Conservation (phyloP, 148 eudicot genomes). For the Rhododendron mucronatum region DNA sequence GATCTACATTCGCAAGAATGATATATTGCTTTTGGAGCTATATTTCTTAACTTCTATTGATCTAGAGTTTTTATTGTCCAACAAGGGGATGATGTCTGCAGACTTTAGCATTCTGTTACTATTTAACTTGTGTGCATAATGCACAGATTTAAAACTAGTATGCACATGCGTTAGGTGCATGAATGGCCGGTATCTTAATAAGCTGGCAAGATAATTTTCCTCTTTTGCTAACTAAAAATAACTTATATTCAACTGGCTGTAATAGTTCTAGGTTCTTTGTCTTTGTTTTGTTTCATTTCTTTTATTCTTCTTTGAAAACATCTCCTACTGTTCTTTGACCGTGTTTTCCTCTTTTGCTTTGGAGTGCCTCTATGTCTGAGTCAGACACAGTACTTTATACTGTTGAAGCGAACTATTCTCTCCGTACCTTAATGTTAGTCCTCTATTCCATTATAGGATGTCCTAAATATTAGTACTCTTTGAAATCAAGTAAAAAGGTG, state of each 20-base stretch:
- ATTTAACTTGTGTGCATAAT: not conserved
- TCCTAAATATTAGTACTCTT: too few relatives aligned
- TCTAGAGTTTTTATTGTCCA: not conserved
- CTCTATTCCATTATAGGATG: too few relatives aligned
- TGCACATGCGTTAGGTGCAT: too few relatives aligned
- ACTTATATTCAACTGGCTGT: not conserved
- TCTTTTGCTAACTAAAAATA: not conserved
- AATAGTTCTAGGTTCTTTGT: not conserved
- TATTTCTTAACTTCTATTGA: not conserved
- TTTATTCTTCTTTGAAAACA: not conserved
- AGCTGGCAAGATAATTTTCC: not conserved
- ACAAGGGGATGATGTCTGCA: not conserved
- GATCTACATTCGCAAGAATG: not conserved
- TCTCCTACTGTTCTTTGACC: not conserved
- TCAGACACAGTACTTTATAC: not conserved
- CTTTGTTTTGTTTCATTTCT: not conserved
- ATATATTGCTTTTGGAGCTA: not conserved
- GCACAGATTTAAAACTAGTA: not conserved
- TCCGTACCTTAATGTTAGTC: too few relatives aligned
- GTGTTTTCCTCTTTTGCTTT: not conserved
- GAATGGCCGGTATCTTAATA: not conserved
- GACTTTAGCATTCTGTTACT: not conserved
- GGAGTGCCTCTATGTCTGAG: not conserved
- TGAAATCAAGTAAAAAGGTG: too few relatives aligned
- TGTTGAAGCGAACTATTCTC: too few relatives aligned